Percentiles rank a stretch among this genome's conserved stretches.
Evolutionary conservation across 257 asterid species (phyloP).

Genomic region (Thymus mandschuricus): DNA sequence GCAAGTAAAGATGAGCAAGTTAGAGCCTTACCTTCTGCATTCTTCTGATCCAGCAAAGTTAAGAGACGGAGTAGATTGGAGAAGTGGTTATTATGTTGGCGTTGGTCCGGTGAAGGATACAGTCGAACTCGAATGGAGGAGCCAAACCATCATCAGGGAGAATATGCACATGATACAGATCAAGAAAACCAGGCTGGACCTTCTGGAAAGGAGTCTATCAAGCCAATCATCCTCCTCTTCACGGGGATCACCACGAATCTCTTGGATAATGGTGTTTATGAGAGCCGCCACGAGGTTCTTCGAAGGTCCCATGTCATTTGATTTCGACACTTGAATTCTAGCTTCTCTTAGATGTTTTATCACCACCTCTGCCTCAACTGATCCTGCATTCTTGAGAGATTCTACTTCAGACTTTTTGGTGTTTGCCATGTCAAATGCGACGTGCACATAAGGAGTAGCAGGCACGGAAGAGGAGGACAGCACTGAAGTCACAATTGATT

Average conservation of each 20-base stretch:
- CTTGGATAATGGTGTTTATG: conserved; percentile 43
- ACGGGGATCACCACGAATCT: conserved; percentile 41
- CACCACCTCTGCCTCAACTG: conserved; percentile 51
- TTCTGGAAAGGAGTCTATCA: conserved; percentile 37
- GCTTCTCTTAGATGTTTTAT: conserved; percentile 58
- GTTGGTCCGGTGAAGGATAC: conserved; percentile 33
- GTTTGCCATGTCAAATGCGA: conserved; percentile 14
- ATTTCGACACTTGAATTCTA: conserved; percentile 45
- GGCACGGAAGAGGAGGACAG: conserved; percentile 38
- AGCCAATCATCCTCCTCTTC: conserved; percentile 49
- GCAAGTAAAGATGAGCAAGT: too few relatives aligned
- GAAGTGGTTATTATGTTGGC: conserved; percentile 42
- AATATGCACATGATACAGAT: conserved; percentile 42
- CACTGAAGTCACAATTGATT: conserved; percentile 40
- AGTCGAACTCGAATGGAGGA: conserved; percentile 27
- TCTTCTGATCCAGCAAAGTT: too few relatives aligned
- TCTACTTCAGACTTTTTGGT: conserved; percentile 28
- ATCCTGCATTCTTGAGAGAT: conserved; percentile 30
- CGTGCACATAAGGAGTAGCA: conserved; percentile 29
- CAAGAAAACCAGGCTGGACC: conserved; percentile 40
- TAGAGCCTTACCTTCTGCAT: too few relatives aligned
- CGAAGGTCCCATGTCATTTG: conserved; percentile 44
- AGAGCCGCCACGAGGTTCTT: conserved; percentile 61
- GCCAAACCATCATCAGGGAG: conserved; percentile 32
- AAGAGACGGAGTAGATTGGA: too few relatives aligned